phyloP scores from a whole-genome alignment of 2,329 filamentous ascomycete species.

The Colletotrichum melonis region DNA sequence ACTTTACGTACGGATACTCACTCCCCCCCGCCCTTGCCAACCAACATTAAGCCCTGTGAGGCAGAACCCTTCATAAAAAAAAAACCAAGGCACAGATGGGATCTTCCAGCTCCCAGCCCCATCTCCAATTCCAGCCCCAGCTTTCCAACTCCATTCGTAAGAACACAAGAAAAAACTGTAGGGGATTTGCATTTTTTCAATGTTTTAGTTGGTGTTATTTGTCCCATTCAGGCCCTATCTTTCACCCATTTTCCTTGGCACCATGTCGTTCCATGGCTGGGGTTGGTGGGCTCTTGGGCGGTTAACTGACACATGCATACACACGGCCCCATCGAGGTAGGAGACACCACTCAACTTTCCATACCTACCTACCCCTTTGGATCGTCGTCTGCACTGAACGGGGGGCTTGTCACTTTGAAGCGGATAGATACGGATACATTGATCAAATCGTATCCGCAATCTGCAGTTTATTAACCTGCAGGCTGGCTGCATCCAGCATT shows the following conservation, averaged over 20 bases:
- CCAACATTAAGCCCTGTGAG: too few relatives aligned
- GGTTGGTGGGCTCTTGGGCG: background rate
- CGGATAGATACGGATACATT: background rate
- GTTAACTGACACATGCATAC: background rate
- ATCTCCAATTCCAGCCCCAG: too few relatives aligned
- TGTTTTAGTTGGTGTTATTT: background rate
- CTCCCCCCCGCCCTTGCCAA: too few relatives aligned
- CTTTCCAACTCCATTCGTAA: too few relatives aligned
- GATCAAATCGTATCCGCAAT: background rate
- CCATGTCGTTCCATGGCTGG: constrained; percentile 2
- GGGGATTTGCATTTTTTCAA: too few relatives aligned
- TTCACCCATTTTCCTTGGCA: background rate
- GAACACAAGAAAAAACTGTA: too few relatives aligned
- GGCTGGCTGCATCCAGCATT: background rate
- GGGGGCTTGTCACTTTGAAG: background rate
- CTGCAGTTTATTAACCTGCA: background rate
- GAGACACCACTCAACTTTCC: background rate
- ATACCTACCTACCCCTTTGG: background rate
- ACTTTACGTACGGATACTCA: too few relatives aligned
- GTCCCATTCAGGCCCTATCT: background rate
- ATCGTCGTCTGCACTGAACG: background rate
- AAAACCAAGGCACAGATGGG: too few relatives aligned
- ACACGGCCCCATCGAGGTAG: background rate
- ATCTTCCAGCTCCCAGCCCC: too few relatives aligned
- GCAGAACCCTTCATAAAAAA: too few relatives aligned